Evolutionary conservation across 768 basidiomycete genomes (phyloP), one percentile per base, ranked within the genome.

Genomic region (Mycena amicta): DNA sequence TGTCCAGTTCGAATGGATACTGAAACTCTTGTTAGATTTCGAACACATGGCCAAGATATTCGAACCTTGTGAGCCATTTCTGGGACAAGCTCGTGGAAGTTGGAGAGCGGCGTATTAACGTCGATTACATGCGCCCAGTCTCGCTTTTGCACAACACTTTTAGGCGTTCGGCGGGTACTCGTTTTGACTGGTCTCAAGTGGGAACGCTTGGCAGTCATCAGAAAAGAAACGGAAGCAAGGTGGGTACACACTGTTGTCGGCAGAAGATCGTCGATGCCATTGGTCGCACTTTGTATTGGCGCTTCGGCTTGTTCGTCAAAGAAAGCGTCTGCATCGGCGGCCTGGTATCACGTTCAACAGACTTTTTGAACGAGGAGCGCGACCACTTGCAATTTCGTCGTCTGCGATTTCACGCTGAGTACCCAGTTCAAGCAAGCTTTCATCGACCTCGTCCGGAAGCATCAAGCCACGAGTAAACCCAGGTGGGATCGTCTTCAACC

Each of bases 1-100:
- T 95, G 72, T 99, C 97, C 28, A 99, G 82, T 69, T 97, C 93
- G 74, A 99, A 99, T n/a, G 97, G 95, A 74, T 98, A 99, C 95
- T 93, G 50, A 41, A 52, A n/a, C n/a, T n/a, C n/a, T n/a, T n/a
- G n/a, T n/a, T n/a, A n/a, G n/a, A n/a, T n/a, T n/a, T n/a, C n/a
- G n/a, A n/a, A n/a, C n/a, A n/a, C n/a, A n/a, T n/a, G n/a, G n/a
- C n/a, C n/a, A n/a, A n/a, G n/a, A n/a, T n/a, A n/a, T n/a, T 53
- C 73, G 64, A 49, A 92, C 95, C 77, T 93, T 87, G 72, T 92
- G 92, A 0, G 96, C 96, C 93, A 96, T 95, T 55, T 95, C 90
- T 0, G 96, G 96, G 6, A 99, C 94, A 25, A 98, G 87, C 70
- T 96, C 89, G 53, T 83, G 84, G 70, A 96, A 96, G 69, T 98